These are phyloP conservation scores for Arabis hirsuta DNA, from an alignment of 345 rosid species.

Conservation along the genomic window DNA sequence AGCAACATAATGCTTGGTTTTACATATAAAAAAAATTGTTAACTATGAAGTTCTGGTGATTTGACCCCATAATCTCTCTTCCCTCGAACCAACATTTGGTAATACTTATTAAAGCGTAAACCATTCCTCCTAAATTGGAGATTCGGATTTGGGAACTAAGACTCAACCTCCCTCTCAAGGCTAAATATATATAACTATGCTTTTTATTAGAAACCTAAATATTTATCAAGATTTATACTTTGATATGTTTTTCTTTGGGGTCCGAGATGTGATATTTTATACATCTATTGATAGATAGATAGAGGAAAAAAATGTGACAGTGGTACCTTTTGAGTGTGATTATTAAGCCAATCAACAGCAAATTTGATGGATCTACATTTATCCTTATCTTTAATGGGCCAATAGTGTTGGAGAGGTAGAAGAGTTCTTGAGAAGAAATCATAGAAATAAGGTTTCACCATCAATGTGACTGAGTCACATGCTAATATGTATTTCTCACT, in stretches of 20 bases:
- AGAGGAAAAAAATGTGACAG: background rate
- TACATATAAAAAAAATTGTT: too few relatives aligned
- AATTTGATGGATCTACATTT: constrained; percentile 76
- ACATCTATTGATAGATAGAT: background rate
- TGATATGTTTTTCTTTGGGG: background rate
- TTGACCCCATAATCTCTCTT: too few relatives aligned
- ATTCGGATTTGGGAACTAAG: too few relatives aligned
- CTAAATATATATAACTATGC: background rate
- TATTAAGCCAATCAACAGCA: constrained; percentile 85
- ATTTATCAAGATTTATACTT: background rate
- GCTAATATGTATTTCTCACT: constrained; percentile 49
- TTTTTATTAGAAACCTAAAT: background rate
- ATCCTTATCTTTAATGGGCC: constrained; percentile 64
- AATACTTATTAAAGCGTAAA: too few relatives aligned
- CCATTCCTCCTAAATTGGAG: too few relatives aligned
- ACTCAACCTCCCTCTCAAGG: too few relatives aligned
- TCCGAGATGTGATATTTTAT: background rate
- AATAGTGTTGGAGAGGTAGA: constrained; percentile 54
- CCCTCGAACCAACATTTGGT: too few relatives aligned
- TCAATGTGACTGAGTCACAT: constrained; percentile 45
- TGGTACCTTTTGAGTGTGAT: constrained; percentile 60
- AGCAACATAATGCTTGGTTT: too few relatives aligned
- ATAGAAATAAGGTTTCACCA: constrained; percentile 45
- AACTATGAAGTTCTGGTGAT: too few relatives aligned
- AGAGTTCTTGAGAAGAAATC: constrained; percentile 48